Conservation (phyloP, 805 yeast species). For the Nematodospora valgi region DNA sequence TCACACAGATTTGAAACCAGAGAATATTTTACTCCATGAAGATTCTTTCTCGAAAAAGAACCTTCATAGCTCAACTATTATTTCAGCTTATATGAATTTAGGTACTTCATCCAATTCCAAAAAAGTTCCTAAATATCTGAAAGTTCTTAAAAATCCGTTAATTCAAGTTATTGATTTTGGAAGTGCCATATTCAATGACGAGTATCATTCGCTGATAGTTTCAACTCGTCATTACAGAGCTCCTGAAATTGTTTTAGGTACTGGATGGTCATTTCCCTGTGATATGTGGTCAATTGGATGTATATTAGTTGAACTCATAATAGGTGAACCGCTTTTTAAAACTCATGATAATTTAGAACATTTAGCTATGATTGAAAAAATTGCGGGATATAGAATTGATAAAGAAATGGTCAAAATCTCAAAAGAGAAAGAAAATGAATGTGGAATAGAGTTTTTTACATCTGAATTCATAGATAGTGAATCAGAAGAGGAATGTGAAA, state of each 20-base stretch:
- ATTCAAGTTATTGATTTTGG: conserved; percentile 95
- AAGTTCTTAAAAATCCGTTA: conserved; percentile 68
- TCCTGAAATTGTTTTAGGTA: conserved; percentile 90
- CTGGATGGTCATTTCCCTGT: conserved; percentile 97
- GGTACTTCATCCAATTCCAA: conserved; percentile 6
- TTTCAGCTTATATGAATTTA: conserved; percentile 28
- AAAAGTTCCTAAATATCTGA: conserved; percentile 32
- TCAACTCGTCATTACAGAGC: conserved; percentile 97
- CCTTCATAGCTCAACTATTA: conserved; percentile 29
- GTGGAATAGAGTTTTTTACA: conserved; percentile 39
- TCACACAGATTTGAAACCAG: conserved; percentile 97
- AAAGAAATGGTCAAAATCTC: conserved; percentile 32
- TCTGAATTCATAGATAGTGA: conserved; percentile 14
- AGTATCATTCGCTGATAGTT: conserved; percentile 87
- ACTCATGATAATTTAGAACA: conserved; percentile 95
- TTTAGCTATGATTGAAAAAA: conserved; percentile 88
- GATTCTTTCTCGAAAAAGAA: conserved; percentile 42
- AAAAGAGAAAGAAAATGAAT: conserved; percentile 35
- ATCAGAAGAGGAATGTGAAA: conserved; percentile 2
- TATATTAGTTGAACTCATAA: conserved; percentile 81
- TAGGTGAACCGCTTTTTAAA: conserved; percentile 92
- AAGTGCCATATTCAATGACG: conserved; percentile 91
- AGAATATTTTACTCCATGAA: conserved; percentile 73
- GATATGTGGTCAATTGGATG: conserved; percentile 98
- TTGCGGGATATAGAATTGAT: conserved; percentile 56